These are phyloP conservation scores for Diaporthe eres DNA, from an alignment of 2,329 filamentous ascomycete genomes.

Conservation along the genomic window DNA sequence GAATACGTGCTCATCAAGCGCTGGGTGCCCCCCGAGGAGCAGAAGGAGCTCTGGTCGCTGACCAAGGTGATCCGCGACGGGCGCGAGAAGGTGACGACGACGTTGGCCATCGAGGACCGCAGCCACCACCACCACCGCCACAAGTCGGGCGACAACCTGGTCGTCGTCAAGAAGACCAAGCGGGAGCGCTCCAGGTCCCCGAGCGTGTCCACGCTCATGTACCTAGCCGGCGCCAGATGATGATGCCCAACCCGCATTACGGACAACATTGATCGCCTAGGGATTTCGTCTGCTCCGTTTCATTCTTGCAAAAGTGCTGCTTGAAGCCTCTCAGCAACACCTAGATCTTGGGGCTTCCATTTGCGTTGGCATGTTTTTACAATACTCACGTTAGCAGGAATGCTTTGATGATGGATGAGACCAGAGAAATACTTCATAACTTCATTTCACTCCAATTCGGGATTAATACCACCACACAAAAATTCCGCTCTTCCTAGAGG, in stretches of 20 bases:
- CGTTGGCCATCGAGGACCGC: constrained; percentile 61
- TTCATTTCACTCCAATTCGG: constrained; percentile 20
- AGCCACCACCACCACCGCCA: constrained; percentile 51
- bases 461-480: constrained; percentile 10
- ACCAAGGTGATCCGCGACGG: constrained; percentile 75
- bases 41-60: constrained; percentile 80
- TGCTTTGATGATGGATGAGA: constrained; percentile 1
- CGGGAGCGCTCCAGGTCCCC: constrained; percentile 70
- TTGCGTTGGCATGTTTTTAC: constrained; percentile 19
- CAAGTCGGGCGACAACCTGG: constrained; percentile 60
- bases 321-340: neutral
- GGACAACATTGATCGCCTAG: neutral
- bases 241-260: neutral
- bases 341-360: neutral
- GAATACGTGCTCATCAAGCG: constrained; percentile 81
- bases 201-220: constrained; percentile 63
- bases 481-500: constrained; percentile 22
- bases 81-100: constrained; percentile 54
- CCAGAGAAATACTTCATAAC: constrained; percentile 19
- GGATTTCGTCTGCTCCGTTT: neutral
- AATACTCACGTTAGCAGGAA: constrained; percentile 4
- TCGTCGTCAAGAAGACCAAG: constrained; percentile 72
- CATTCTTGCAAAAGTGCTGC: constrained; percentile 9
- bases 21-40: constrained; percentile 79
- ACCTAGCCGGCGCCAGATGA: constrained; percentile 61